Evolutionary conservation across 2,329 filamentous ascomycete genomes (phyloP), one percentile per base, ranked within the genome.

Genomic region (Colletotrichum orchidophilum): DNA sequence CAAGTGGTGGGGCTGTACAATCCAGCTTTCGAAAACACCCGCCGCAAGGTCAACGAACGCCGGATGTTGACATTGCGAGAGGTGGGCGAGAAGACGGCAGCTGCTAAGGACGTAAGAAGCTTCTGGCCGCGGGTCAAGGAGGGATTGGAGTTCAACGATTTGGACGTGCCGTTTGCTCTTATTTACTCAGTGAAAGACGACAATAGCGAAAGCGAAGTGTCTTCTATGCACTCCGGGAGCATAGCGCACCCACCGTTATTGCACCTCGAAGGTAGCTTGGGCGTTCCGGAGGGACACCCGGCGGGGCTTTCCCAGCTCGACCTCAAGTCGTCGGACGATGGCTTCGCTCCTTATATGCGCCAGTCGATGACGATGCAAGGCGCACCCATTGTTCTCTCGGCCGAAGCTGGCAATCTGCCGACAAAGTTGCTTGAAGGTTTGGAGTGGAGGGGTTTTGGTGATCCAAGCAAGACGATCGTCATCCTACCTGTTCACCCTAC

Each of bases 401-500:
- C 88, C n/a, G 88, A 91, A 4, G 86, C 90, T 60, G 90, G 88
- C 2, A 93, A 91, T 12, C 82, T 96, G 11, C 92, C 93, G 1
- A 78, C 81, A 11, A 82, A 87, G 29, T 83, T 96, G 57, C 85
- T 95, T 64, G 85, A 91, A 46, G 92, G 91, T 0, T 84, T 96
- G 26, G 82, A 91, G 63, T 92, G 89, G 87, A 85, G 91, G 75
- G 93, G 93, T 0, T 93, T 93, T 74, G 91, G 90, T 1, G 91
- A 95, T 73, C 85, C 90, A 5, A 93, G 92, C 68, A 87, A 86
- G 18, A 90, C 91, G 1, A 88, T 94, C 18, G 92, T 96, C 5
- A 87, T 96, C 2, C 94, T 94, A 76, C 93, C 94, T 0, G 91
- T 97, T 18, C 91, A 94, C 75, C 92, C 93, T 0, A 95, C 92